phyloP scores from a whole-genome alignment of 495 filamentous ascomycete genomes.

The Trichoderma virens region DNA sequence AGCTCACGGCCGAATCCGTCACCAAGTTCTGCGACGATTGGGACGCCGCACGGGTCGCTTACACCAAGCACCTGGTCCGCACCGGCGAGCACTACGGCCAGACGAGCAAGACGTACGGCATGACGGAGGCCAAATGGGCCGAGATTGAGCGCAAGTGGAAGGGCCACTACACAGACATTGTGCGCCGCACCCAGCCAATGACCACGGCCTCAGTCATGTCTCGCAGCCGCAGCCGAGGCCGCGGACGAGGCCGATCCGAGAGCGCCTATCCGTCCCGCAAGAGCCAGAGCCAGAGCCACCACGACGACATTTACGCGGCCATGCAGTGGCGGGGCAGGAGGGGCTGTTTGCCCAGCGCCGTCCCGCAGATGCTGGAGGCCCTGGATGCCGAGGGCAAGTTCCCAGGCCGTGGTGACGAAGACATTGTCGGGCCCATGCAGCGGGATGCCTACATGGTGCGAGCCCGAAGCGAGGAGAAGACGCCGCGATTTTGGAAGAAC shows the following conservation, averaged over 20 bases:
- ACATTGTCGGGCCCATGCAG: conserved; percentile 90
- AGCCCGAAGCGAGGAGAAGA: conserved; percentile 30
- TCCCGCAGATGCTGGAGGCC: conserved; percentile 46
- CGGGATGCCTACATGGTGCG: conserved; percentile 46
- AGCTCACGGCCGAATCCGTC: conserved; percentile 49
- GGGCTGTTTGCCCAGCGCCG: conserved; percentile 33
- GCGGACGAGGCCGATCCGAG: conserved; percentile 6
- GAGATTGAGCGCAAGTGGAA: conserved; percentile 67
- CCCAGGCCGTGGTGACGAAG: conserved; percentile 75
- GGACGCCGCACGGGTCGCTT: conserved; percentile 73
- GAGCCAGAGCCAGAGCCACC: neutral
- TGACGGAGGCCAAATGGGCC: conserved; percentile 81
- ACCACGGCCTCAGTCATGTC: conserved; percentile 21
- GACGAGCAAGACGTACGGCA: conserved; percentile 72
- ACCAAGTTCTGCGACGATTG: conserved; percentile 66
- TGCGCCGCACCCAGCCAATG: conserved; percentile 38
- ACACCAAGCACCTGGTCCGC: conserved; percentile 73
- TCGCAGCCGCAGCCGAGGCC: conserved; percentile 11
- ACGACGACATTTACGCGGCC: conserved; percentile 11
- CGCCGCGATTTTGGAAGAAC: conserved; percentile 36
- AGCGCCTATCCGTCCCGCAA: neutral
- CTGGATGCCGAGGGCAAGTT: conserved; percentile 62
- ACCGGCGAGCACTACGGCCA: conserved; percentile 80
- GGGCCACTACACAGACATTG: conserved; percentile 50
- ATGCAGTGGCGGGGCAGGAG: conserved; percentile 26